A percentile compares a stretch with the other conserved stretches of the same genome.
Conservation (phyloP, 2,329 filamentous ascomycete genomes). For the Bipolaris bicolor region DNA sequence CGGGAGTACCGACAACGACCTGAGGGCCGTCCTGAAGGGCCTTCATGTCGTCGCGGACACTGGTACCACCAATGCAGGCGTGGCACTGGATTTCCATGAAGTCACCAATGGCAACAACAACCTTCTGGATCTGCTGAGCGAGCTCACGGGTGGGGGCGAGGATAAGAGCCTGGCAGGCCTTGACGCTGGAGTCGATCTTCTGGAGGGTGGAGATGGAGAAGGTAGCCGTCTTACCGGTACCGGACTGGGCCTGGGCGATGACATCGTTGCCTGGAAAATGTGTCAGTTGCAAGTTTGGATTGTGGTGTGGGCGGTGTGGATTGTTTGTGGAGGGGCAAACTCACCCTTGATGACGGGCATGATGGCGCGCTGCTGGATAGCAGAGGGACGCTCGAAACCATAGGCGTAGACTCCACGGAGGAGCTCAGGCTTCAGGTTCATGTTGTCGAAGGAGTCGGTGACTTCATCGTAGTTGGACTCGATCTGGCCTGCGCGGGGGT, state of each 20-base stretch:
- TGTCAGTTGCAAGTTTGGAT: slow-evolving; percentile 30
- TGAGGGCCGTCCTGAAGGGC: slow-evolving; percentile 94
- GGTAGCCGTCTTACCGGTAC: slow-evolving; percentile 99
- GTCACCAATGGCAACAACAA: slow-evolving; percentile 97
- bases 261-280: slow-evolving; percentile 79
- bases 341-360: slow-evolving; percentile 99
- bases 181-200: slow-evolving; percentile 94
- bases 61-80: slow-evolving; percentile 98
- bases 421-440: slow-evolving; percentile 96
- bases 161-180: slow-evolving; percentile 97
- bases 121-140: slow-evolving; percentile 99
- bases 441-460: slow-evolving; percentile 98
- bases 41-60: slow-evolving; percentile 98
- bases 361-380: slow-evolving; percentile 99
- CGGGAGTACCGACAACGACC: slow-evolving; percentile 96
- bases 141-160: slow-evolving; percentile 98
- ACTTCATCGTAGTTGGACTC: slow-evolving; percentile 99
- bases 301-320: slow-evolving; percentile 5
- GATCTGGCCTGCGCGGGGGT: slow-evolving; percentile 77
- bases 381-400: slow-evolving; percentile 99
- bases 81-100: slow-evolving; percentile 99
- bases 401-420: slow-evolving; percentile 99
- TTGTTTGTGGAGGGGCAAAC: slow-evolving; percentile 38
- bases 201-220: slow-evolving; percentile 99
- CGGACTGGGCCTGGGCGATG: slow-evolving; percentile 98